Evolutionary conservation across 495 filamentous ascomycete species (phyloP), one percentile per base, ranked within the genome.

Genomic region (Xylaria palmicola): DNA sequence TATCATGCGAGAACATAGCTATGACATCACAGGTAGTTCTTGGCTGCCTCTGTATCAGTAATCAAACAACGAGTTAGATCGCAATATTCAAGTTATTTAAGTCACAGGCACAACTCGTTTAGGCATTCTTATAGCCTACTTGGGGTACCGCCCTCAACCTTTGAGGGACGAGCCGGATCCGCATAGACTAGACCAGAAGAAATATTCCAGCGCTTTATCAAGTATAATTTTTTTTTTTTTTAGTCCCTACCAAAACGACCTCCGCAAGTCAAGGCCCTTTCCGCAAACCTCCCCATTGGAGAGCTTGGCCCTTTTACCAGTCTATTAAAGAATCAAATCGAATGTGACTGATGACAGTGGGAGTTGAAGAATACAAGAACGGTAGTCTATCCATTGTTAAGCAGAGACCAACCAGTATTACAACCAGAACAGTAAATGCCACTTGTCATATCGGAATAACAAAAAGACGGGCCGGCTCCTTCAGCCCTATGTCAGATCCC

Each of bases 111-210:
- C 34, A 54, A 54, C 27, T 40, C 15, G 51, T 40, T 27, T n/a
- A n/a, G n/a, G n/a, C n/a, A 7, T 36, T 6, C 51, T 27, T 54
- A 54, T 54, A 54, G 51, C 51, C 51, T 54, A 54, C 34, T 13
- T n/a, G 6, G 3, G 10, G 36, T 1, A 41, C 39, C 36, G 22
- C 36, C 41, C 24, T 15, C 50, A n/a, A n/a, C 41, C 32, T 10
- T n/a, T 26, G 8, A 24, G 30, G 12, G 32, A 22, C 24, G 15
- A 41, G 51, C 19, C 51, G 34, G 51, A 54, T 30, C 15, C 10
- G 0, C 8, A 48, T 1, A 27, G 45, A 17, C 26, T 27, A 20
- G n/a, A 37, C 6, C 1, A 19, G 49, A 24, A 26, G 4, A 52
- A 26, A 1, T 13, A 37, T 39, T 24, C 12, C 10, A 6, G 34